phyloP scores from a whole-genome alignment of 1,284 basidiomycete genomes.

The Austroboletus novae-zelandiae region DNA sequence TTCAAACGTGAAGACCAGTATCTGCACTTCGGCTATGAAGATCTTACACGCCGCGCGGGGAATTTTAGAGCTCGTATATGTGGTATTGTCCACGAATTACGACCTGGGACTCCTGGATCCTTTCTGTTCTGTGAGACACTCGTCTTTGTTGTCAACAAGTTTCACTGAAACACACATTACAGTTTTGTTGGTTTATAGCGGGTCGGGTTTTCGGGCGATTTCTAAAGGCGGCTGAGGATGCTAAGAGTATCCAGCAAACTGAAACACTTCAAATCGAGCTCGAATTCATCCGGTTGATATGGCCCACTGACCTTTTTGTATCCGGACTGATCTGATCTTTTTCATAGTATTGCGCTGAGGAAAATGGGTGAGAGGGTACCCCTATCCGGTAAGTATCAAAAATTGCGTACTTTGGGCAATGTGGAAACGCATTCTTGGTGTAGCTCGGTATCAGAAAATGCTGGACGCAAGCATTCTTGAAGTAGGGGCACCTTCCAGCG shows the following conservation, averaged over 20 bases:
- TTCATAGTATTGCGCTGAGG: constrained; percentile 50
- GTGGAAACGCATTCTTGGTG: constrained; percentile 3
- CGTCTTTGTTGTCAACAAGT: not conserved
- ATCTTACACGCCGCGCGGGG: constrained; percentile 62
- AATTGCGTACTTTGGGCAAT: not conserved
- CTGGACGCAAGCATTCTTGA: constrained; percentile 44
- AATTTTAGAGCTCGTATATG: constrained; percentile 66
- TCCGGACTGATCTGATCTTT: not conserved
- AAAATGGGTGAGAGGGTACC: constrained; percentile 65
- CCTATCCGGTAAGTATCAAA: constrained; percentile 45
- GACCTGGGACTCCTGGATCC: constrained; percentile 25
- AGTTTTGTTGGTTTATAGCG: constrained; percentile 70
- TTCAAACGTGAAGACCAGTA: constrained; percentile 52
- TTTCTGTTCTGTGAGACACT: constrained; percentile 7
- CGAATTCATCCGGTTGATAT: constrained; percentile 61
- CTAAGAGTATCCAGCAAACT: constrained; percentile 50
- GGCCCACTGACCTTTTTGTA: not conserved
- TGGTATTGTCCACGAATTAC: constrained; percentile 64
- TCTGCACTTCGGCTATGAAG: constrained; percentile 64
- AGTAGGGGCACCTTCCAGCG: constrained; percentile 28
- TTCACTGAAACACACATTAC: not conserved
- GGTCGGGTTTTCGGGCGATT: constrained; percentile 66
- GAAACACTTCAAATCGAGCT: constrained; percentile 57
- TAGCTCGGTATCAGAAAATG: constrained; percentile 63
- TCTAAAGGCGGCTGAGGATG: constrained; percentile 55